These are phyloP conservation scores for Cyberlindnera meyerae DNA, from an alignment of 805 yeast genomes.

Conservation along the genomic window DNA sequence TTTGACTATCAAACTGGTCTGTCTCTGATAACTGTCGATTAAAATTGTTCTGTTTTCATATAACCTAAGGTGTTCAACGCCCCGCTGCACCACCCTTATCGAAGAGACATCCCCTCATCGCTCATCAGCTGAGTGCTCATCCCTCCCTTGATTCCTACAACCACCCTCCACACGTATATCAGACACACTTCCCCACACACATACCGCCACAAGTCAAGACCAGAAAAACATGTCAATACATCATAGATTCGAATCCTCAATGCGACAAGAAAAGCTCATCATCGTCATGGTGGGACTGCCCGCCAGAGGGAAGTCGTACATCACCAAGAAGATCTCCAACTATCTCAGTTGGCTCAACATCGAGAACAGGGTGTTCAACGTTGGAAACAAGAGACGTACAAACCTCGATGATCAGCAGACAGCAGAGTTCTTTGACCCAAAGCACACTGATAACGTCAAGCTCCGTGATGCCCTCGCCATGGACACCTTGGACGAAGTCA, in stretches of 20 bases:
- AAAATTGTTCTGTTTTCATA: too few species aligned
- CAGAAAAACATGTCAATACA: too few species aligned
- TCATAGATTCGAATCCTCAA: background rate
- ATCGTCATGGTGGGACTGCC: constrained; percentile 73
- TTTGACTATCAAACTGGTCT: too few species aligned
- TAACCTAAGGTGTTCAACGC: too few species aligned
- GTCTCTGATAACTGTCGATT: too few species aligned
- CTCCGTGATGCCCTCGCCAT: constrained; percentile 42
- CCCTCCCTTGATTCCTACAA: too few species aligned
- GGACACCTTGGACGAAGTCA: constrained; percentile 38
- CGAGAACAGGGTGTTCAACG: constrained; percentile 60
- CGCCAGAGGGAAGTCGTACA: constrained; percentile 68
- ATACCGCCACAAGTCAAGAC: too few species aligned
- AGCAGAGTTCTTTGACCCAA: constrained; percentile 36
- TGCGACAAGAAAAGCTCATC: constrained; percentile 39
- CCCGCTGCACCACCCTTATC: too few species aligned
- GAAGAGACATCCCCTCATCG: too few species aligned
- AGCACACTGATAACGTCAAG: constrained; percentile 30
- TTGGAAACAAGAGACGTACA: constrained; percentile 58
- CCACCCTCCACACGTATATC: too few species aligned
- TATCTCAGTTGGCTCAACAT: constrained; percentile 64
- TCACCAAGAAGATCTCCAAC: constrained; percentile 58
- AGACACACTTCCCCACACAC: background rate
- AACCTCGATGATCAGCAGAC: constrained; percentile 11
- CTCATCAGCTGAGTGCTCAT: too few species aligned